Evolutionary conservation across 225 moss, liverwort and hornwort genomes (phyloP), one percentile per base, ranked within the genome.

Genomic region (Physcomitrium patens): DNA sequence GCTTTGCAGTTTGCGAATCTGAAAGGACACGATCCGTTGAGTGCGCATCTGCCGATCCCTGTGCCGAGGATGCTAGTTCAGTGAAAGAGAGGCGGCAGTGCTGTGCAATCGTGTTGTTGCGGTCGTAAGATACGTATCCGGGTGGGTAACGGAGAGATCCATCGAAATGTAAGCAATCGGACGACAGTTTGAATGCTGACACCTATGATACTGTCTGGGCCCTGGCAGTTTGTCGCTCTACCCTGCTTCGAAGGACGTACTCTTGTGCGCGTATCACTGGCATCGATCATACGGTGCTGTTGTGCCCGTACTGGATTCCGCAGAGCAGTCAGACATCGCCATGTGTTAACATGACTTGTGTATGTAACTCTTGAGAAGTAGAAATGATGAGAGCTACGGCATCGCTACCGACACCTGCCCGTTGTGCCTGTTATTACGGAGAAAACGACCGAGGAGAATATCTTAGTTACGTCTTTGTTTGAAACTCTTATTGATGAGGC

Each of bases 381-480:
- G 14, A 47, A 20, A 71, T 73, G 68, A 63, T 75, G 48, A 61
- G 64, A 69, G 41, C 63, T 14, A 70, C 80, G 75, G 65, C 75
- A 26, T 10, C 65, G 9, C 9, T 41, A 50, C 70, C 71, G 70
- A 76, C 80, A 80, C 69, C 65, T 80, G 75, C 65, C 70, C 20
- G 64, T 47, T 49, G 17, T 8, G 5, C 5, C 20, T 3, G 57
- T 22, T 27, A 15, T 10, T 42, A 13, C 3, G 22, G 53, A 28
- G 43, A 53, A 63, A 63, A 50, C 18, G 61, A 62, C 8, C 26
- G 20, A 16, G 62, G 18, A 50, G 67, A 69, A 75, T 70, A 64
- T 80, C 65, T 70, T 60, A 23, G 31, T 48, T 3, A 37, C 31
- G 1, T 37, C 31, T 37, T 3, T 37, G 31, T 37, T n/a, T 37